Base-by-base conservation (phyloP, 805 yeast genomes). In the Yarrowia hollandica region DNA sequence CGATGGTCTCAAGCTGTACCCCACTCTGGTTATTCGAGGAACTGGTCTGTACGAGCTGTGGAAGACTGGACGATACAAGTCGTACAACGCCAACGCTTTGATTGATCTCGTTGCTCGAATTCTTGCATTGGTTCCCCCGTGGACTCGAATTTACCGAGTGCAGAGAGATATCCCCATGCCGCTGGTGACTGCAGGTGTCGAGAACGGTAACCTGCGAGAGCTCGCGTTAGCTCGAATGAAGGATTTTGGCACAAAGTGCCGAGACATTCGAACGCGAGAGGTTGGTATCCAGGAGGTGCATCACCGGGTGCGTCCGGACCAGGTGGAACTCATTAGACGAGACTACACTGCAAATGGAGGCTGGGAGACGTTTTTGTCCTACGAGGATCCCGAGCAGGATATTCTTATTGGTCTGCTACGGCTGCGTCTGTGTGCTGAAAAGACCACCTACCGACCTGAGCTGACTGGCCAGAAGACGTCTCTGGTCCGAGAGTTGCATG, bases 121-220 rank as follows among this genome's bases (percentile, higher is more conserved):
- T 58, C 76, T 94, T 77, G 97, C 98, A 0, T 77, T 94, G 61
- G 98, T 94, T 5, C 99, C 99, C 22, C 99, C 99, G 3, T 94
- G 99, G 99, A 94, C 99, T 3, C 84, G 99, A 75, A 94, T 94
- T 66, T 94, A 94, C 72, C 85, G 99, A 72, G 99, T 94, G 19
- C 99, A 94, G 75, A 82, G 99, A 77, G 99, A 94, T 79, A 94
- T 94, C 60, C 99, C 99, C 16, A 94, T 94, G 99, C 99, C 99
- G 0, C 78, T 94, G 65, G 99, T 94, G 39, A 88, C 97, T 0
- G 87, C 96, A 1, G 99, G 99, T 67, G 99, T 94, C 38, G 99
- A 94, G 67, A 94, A 94, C 72, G 99, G 99, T 67, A 94, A 94
- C 69, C 79, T 94, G 69, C 80, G 99, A 70, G 99, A 94, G 72